Conservation (phyloP, 768 basidiomycete genomes). For the Pisolithus tinctorius region DNA sequence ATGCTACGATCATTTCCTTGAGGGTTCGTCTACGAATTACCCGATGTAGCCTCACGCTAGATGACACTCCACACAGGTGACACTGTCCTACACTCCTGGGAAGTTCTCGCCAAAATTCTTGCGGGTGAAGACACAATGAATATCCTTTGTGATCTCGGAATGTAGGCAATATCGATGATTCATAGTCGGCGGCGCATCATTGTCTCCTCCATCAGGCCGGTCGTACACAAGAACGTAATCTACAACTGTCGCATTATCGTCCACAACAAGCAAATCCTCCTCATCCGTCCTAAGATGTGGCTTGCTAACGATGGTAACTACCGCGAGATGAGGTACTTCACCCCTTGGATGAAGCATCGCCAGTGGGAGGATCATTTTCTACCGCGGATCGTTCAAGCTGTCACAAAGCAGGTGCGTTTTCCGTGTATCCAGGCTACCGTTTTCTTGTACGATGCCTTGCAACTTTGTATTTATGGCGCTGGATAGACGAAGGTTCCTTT, state of each 20-base stretch:
- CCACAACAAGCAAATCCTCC: slow-evolving; percentile 76
- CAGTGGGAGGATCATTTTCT: slow-evolving; percentile 90
- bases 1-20: slow-evolving; percentile 94
- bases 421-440: not conserved
- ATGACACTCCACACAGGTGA: slow-evolving; percentile 54
- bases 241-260: slow-evolving; percentile 96
- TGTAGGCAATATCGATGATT: slow-evolving; percentile 47
- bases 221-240: slow-evolving; percentile 95
- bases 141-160: slow-evolving; percentile 96
- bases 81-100: slow-evolving; percentile 95
- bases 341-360: slow-evolving; percentile 88
- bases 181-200: not conserved
- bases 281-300: slow-evolving; percentile 99
- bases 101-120: slow-evolving; percentile 89
- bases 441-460: not conserved
- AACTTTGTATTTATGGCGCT: not conserved
- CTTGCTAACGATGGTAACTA: slow-evolving; percentile 98
- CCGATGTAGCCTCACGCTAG: not conserved
- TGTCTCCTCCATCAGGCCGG: slow-evolving; percentile 56
- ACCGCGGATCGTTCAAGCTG: slow-evolving; percentile 79
- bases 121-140: slow-evolving; percentile 67
- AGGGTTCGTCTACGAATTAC: slow-evolving; percentile 47
- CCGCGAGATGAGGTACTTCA: slow-evolving; percentile 83
- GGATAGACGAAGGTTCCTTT: slow-evolving; percentile 82
- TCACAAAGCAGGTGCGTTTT: slow-evolving; percentile 75